Percentiles rank a stretch among this genome's conserved stretches.
phyloP scores from a whole-genome alignment of 768 basidiomycete genomes.

The Astraeus odoratus region DNA sequence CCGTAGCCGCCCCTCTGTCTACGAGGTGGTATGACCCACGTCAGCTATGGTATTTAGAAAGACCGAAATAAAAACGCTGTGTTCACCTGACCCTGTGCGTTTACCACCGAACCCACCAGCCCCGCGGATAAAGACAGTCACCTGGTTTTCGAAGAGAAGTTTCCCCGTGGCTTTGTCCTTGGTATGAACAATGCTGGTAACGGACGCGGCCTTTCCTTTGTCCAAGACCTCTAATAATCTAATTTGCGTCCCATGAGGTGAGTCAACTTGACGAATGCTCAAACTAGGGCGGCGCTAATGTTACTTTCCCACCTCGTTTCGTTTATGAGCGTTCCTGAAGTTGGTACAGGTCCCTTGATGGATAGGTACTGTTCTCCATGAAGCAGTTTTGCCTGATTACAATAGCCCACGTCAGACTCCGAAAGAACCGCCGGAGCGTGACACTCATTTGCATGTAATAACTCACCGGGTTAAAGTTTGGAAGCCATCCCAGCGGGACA shows the following conservation, averaged over 20 bases:
- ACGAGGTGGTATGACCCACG: background rate
- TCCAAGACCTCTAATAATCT: constrained; percentile 78
- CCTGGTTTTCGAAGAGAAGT: constrained; percentile 86
- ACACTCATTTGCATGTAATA: background rate
- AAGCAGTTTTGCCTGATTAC: constrained; percentile 77
- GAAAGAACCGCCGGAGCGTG: background rate
- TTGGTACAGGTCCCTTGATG: constrained; percentile 83
- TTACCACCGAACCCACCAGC: constrained; percentile 96
- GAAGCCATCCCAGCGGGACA: constrained; percentile 77
- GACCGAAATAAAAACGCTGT: background rate
- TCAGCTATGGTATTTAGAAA: background rate
- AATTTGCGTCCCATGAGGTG: background rate
- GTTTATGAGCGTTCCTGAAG: constrained; percentile 71
- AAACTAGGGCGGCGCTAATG: constrained; percentile 13
- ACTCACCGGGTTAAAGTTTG: constrained; percentile 87
- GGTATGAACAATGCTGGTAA: constrained; percentile 74
- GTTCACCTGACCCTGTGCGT: constrained; percentile 69
- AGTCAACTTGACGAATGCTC: background rate
- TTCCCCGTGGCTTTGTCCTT: constrained; percentile 73
- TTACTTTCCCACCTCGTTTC: constrained; percentile 46
- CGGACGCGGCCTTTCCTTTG: constrained; percentile 91
- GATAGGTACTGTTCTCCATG: constrained; percentile 96
- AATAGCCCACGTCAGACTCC: background rate
- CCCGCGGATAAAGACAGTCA: constrained; percentile 87
- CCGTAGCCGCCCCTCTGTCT: constrained; percentile 90